phyloP scores from a whole-genome alignment of 257 asterid genomes.

The Solanum okadae region DNA sequence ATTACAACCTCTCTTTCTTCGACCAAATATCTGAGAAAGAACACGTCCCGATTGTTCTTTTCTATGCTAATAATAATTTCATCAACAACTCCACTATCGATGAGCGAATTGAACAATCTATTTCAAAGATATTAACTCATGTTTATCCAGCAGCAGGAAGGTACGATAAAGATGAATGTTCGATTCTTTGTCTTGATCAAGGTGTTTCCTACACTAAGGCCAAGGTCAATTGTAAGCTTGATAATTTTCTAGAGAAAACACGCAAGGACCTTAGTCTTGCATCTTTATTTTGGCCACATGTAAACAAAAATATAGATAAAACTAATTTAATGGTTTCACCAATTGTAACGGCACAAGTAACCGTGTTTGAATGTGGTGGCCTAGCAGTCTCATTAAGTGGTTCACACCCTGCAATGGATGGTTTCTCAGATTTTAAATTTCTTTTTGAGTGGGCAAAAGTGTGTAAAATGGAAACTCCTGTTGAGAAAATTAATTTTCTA shows the following conservation, averaged over 20 bases:
- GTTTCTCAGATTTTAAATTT: no score
- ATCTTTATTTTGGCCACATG: not conserved
- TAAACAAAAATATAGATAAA: not conserved
- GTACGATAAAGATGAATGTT: no score
- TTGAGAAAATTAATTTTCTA: no score
- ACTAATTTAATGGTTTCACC: not conserved
- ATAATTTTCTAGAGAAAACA: not conserved
- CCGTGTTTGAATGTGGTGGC: no score
- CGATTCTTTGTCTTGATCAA: not conserved
- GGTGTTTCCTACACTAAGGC: not conserved
- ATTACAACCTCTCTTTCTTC: not conserved
- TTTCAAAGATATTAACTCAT: not conserved
- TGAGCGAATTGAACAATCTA: not conserved
- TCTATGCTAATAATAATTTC: not conserved
- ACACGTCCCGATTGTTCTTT: not conserved
- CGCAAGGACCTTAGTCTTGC: not conserved
- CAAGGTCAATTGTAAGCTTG: not conserved
- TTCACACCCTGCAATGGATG: no score
- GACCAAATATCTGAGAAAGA: not conserved
- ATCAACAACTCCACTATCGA: not conserved
- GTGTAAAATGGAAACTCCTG: no score
- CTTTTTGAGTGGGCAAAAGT: no score
- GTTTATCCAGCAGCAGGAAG: conserved; percentile 1
- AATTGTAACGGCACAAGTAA: no score
- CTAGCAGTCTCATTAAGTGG: no score